phyloP scores from a whole-genome alignment of 2,329 filamentous ascomycete species.

The Phaeophleospora eucalypticola region DNA sequence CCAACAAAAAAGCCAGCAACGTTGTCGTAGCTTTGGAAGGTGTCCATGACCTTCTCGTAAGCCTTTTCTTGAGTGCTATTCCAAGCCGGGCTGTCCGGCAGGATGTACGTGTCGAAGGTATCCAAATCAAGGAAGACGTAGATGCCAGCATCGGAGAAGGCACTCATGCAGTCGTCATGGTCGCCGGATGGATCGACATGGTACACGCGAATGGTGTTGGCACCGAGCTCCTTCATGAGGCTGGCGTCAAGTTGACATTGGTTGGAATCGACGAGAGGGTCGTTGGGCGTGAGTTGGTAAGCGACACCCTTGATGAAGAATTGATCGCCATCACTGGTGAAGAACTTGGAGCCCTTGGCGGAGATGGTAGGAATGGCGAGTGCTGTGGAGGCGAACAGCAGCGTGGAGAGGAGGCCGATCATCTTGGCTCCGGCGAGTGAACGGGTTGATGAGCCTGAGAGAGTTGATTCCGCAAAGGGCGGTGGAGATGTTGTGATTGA shows the following conservation, averaged over 20 bases:
- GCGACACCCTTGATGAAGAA: conserved; percentile 70
- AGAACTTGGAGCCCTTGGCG: conserved; percentile 77
- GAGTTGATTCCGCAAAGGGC: too few relatives aligned
- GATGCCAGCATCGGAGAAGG: conserved; percentile 74
- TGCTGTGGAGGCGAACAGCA: conserved; percentile 25
- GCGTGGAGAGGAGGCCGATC: neutral
- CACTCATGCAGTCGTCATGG: conserved; percentile 76
- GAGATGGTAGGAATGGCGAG: conserved; percentile 53
- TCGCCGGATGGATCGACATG: conserved; percentile 70
- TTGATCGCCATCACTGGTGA: conserved; percentile 72
- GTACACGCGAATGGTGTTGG: conserved; percentile 83
- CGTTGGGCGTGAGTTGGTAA: conserved; percentile 55
- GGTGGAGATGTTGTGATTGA: too few relatives aligned
- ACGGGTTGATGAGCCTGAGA: too few relatives aligned
- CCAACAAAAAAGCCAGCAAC: conserved; percentile 80
- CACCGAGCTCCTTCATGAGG: conserved; percentile 74
- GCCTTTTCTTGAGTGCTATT: conserved; percentile 65
- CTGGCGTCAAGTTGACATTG: conserved; percentile 73
- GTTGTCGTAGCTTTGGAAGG: conserved; percentile 74
- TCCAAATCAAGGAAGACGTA: conserved; percentile 83
- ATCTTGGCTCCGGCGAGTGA: neutral
- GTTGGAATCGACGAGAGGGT: conserved; percentile 69
- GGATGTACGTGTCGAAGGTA: conserved; percentile 65
- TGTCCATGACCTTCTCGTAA: conserved; percentile 70
- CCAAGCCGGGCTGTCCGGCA: conserved; percentile 57